Evolutionary conservation across 2,329 filamentous ascomycete genomes (phyloP).

Genomic region (Capronia coronata): DNA sequence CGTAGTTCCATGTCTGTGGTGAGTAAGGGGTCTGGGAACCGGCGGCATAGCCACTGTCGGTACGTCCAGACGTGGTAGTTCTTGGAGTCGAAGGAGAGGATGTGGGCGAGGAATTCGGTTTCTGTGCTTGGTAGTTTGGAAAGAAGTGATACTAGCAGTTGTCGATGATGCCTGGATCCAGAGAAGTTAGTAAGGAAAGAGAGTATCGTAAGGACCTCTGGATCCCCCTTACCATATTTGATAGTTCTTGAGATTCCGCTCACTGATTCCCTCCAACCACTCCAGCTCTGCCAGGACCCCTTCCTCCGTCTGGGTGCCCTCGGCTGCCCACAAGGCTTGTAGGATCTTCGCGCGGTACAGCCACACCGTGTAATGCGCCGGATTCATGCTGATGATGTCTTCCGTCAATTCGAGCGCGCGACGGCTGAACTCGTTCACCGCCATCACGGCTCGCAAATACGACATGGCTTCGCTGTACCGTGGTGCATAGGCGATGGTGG

Average conservation of each 20-base stretch:
- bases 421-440: slow-evolving; percentile 71
- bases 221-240: slow-evolving; percentile 89
- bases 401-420: slow-evolving; percentile 76
- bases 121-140: slow-evolving; percentile 60
- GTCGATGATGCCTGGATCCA: slow-evolving; percentile 50
- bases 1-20: slow-evolving; percentile 54
- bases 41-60: slow-evolving; percentile 67
- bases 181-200: not conserved
- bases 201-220: no score
- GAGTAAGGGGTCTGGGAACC: slow-evolving; percentile 40
- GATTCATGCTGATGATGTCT: slow-evolving; percentile 86
- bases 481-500: slow-evolving; percentile 84
- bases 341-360: slow-evolving; percentile 82
- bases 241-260: slow-evolving; percentile 91
- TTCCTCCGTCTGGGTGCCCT: slow-evolving; percentile 48
- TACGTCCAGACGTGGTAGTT: slow-evolving; percentile 99
- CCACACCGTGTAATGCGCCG: slow-evolving; percentile 98
- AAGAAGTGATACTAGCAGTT: slow-evolving; percentile 51
- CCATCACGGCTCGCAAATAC: slow-evolving; percentile 92
- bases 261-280: slow-evolving; percentile 80
- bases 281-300: slow-evolving; percentile 53
- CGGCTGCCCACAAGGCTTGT: slow-evolving; percentile 40
- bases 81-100: slow-evolving; percentile 82
- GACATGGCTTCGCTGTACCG: slow-evolving; percentile 89
- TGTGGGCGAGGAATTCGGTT: slow-evolving; percentile 65